phyloP scores from a whole-genome alignment of 1,139 yeast genomes.

The Magnusiomyces tetraspermus region DNA sequence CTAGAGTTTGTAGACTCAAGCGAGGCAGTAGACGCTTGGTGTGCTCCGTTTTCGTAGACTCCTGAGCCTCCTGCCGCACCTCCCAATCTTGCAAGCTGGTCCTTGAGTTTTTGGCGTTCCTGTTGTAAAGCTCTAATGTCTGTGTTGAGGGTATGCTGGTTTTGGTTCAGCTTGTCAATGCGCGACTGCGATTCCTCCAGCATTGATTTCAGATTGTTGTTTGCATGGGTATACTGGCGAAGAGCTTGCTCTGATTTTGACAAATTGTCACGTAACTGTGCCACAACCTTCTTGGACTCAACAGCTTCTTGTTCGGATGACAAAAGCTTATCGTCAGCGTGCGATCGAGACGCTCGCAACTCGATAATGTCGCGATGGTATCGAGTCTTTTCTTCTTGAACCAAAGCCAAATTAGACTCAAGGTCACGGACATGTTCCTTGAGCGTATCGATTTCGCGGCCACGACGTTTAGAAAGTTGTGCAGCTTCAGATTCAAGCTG shows the following conservation, averaged over 20 bases:
- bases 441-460: conserved; percentile 38
- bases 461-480: conserved; percentile 41
- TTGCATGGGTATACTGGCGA: conserved; percentile 10
- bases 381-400: conserved; percentile 26
- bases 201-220: conserved; percentile 7
- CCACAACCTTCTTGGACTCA: conserved; percentile 20
- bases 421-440: conserved; percentile 27
- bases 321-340: conserved; percentile 23
- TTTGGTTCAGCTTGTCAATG: conserved; percentile 8
- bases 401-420: conserved; percentile 24
- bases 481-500: conserved; percentile 48
- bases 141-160: conserved; percentile 12
- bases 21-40: background rate
- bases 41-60: background rate
- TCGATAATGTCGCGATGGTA: conserved; percentile 21
- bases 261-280: conserved; percentile 22
- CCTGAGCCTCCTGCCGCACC: background rate
- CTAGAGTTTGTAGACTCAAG: conserved; percentile 1
- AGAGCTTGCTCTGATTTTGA: conserved; percentile 23
- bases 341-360: conserved; percentile 20
- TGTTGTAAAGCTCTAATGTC: conserved; percentile 11
- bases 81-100: conserved; percentile 4
- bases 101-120: conserved; percentile 9
- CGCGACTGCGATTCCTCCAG: conserved; percentile 14
- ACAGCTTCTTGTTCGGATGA: conserved; percentile 25